Evolutionary conservation across 306 rosid species (phyloP).

Genomic region (Leucaena leucocephala): DNA sequence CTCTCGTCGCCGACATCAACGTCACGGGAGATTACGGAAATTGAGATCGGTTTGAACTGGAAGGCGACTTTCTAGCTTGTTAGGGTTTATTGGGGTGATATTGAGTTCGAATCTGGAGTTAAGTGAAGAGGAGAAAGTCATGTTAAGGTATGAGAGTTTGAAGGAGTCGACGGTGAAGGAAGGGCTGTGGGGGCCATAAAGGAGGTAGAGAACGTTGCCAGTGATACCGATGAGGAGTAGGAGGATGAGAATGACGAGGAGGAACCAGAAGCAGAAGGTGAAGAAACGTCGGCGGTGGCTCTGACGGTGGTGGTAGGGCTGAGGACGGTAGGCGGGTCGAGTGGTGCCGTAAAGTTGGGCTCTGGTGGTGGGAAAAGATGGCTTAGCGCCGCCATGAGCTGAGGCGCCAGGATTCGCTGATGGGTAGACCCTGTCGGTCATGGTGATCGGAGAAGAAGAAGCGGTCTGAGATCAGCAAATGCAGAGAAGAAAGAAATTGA

Average conservation of each 20-base stretch:
- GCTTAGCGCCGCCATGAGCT: constrained; percentile 20
- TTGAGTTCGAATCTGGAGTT: constrained; percentile 43
- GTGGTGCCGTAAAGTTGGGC: constrained; percentile 79
- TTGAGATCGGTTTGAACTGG: constrained; percentile 34
- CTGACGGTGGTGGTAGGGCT: constrained; percentile 55
- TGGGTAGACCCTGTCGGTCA: constrained; percentile 80
- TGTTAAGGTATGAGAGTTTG: constrained; percentile 45
- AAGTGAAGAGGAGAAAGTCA: constrained; percentile 42
- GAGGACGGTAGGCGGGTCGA: constrained; percentile 82
- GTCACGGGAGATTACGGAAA: constrained; percentile 31
- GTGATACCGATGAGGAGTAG: constrained; percentile 60
- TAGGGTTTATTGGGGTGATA: constrained; percentile 47
- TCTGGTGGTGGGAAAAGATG: constrained; percentile 68
- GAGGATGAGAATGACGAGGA: constrained; percentile 53
- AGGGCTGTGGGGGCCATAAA: constrained; percentile 69
- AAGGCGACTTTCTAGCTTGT: constrained; percentile 37
- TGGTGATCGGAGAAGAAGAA: constrained; percentile 21
- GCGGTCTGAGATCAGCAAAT: too few relatives aligned
- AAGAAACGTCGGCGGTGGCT: constrained; percentile 71
- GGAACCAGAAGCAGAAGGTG: constrained; percentile 67
- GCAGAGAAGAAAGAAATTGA: too few relatives aligned
- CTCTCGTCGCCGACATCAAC: constrained; percentile 42
- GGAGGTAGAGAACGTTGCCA: constrained; percentile 59
- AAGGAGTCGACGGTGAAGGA: constrained; percentile 41
- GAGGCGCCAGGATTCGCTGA: constrained; percentile 51